phyloP scores from a whole-genome alignment of 1,139 yeast genomes.

The Yamadazyma kanchanaburiensis region DNA sequence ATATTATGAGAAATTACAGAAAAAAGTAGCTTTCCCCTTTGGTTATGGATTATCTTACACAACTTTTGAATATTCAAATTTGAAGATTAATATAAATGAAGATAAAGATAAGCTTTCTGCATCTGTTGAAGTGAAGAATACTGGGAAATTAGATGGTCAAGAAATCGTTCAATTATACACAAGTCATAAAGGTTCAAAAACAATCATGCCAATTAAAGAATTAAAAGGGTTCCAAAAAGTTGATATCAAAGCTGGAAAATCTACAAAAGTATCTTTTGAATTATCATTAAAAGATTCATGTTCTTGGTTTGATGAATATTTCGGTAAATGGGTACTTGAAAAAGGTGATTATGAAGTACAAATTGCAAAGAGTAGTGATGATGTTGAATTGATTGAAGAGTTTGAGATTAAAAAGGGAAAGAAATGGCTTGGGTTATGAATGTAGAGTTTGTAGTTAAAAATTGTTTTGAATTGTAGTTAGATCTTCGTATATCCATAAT shows the following conservation, averaged over 20 bases:
- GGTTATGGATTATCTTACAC: conserved; percentile 63
- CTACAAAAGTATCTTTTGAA: conserved; percentile 27
- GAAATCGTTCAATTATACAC: conserved; percentile 48
- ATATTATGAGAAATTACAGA: conserved; percentile 49
- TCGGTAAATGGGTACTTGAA: conserved; percentile 27
- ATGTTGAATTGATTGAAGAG: conserved; percentile 22
- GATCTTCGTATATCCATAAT: too few relatives aligned
- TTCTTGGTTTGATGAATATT: conserved; percentile 52
- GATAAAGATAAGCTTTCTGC: conserved; percentile 10
- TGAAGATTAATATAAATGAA: conserved; percentile 13
- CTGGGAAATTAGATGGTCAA: conserved; percentile 36
- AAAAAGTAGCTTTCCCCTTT: conserved; percentile 51
- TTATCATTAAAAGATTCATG: conserved; percentile 44
- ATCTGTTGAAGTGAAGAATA: conserved; percentile 36
- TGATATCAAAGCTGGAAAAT: conserved; percentile 34
- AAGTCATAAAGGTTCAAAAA: conserved; percentile 30
- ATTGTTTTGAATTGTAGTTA: background rate
- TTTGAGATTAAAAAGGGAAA: conserved; percentile 25
- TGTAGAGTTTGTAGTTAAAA: background rate
- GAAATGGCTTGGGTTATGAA: conserved; percentile 17
- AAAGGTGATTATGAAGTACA: conserved; percentile 21
- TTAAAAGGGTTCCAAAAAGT: conserved; percentile 54
- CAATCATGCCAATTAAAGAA: conserved; percentile 52
- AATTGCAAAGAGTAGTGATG: conserved; percentile 36
- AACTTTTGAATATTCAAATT: conserved; percentile 24